phyloP scores from a whole-genome alignment of 2,329 filamentous ascomycete species.

The Thyridium curvatum region DNA sequence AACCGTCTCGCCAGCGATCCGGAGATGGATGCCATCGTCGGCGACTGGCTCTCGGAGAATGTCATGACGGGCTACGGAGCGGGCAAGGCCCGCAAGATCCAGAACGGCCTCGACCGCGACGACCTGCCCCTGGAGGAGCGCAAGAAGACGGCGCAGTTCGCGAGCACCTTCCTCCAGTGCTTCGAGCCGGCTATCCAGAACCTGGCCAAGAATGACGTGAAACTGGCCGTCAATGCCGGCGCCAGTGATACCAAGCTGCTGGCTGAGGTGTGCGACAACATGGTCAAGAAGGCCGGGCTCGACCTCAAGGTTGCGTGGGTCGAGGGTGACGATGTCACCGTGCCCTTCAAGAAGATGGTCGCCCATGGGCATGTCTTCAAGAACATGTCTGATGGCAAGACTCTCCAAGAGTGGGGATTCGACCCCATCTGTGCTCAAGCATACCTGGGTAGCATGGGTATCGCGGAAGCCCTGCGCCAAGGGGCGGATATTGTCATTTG shows the following conservation, averaged over 20 bases:
- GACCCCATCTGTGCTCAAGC: slow-evolving; percentile 9
- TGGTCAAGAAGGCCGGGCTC: slow-evolving; percentile 12
- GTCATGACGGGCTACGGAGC: slow-evolving; percentile 8
- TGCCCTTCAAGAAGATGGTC: slow-evolving; percentile 6
- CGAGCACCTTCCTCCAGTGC: slow-evolving; percentile 21
- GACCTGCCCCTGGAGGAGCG: slow-evolving; percentile 11
- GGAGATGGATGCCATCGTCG: slow-evolving; percentile 11
- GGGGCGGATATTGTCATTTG: slow-evolving; percentile 16
- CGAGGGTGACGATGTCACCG: slow-evolving; percentile 21
- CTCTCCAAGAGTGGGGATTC: slow-evolving; percentile 9
- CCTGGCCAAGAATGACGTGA: slow-evolving; percentile 17
- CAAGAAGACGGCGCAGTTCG: slow-evolving; percentile 15
- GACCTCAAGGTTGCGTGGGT: slow-evolving; percentile 23
- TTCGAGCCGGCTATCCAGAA: slow-evolving; percentile 20
- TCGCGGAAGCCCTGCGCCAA: slow-evolving; percentile 7
- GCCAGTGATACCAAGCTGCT: slow-evolving; percentile 18
- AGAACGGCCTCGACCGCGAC: slow-evolving; percentile 9
- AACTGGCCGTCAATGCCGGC: slow-evolving; percentile 23
- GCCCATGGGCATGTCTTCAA: slow-evolving; percentile 5
- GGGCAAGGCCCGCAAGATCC: slow-evolving; percentile 3
- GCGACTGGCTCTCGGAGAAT: slow-evolving; percentile 13
- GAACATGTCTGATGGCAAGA: slow-evolving; percentile 7
- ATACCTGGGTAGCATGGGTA: slow-evolving; percentile 14
- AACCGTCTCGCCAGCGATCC: slow-evolving; percentile 12
- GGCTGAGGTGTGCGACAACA: slow-evolving; percentile 8